Conservation (phyloP, 1,139 yeast species). For the Komagataea norvegica region DNA sequence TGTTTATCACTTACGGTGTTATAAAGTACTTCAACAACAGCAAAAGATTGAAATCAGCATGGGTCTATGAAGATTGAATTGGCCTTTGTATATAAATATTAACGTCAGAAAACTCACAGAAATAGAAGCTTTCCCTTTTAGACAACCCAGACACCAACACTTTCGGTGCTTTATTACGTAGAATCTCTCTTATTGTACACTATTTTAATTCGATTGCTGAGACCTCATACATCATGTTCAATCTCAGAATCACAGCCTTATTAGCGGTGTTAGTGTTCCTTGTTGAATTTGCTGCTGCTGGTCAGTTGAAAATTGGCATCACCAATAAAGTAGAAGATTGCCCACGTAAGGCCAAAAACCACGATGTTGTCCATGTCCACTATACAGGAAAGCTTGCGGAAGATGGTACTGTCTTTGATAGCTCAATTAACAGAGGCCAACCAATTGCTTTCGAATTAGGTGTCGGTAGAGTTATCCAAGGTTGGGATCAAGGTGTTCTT, state of each 20-base stretch:
- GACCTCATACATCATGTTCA: too few relatives aligned
- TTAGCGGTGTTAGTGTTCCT: constrained; percentile 1
- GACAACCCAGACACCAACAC: too few relatives aligned
- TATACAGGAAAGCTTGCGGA: constrained; percentile 61
- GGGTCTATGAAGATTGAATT: constrained; percentile 27
- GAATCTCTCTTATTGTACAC: too few relatives aligned
- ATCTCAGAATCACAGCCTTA: constrained; percentile 3
- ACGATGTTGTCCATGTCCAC: constrained; percentile 68
- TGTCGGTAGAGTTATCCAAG: constrained; percentile 69
- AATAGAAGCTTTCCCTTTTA: too few relatives aligned
- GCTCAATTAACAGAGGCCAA: constrained; percentile 57
- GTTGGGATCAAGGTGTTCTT: constrained; percentile 82
- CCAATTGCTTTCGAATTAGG: constrained; percentile 74
- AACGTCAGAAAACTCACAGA: too few relatives aligned
- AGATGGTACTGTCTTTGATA: constrained; percentile 70
- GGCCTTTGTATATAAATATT: too few relatives aligned
- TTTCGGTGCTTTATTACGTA: too few relatives aligned
- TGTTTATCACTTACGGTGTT: constrained; percentile 43
- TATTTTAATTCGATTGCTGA: too few relatives aligned
- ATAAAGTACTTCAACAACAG: constrained; percentile 56
- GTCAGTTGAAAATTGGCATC: constrained; percentile 25
- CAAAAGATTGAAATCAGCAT: constrained; percentile 39
- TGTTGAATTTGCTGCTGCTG: constrained; percentile 11
- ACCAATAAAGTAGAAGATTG: constrained; percentile 41
- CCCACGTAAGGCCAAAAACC: constrained; percentile 48